Evolutionary conservation across 2,329 filamentous ascomycete species (phyloP), one percentile per base, ranked within the genome.

Genomic region (Aureobasidium subglaciale): DNA sequence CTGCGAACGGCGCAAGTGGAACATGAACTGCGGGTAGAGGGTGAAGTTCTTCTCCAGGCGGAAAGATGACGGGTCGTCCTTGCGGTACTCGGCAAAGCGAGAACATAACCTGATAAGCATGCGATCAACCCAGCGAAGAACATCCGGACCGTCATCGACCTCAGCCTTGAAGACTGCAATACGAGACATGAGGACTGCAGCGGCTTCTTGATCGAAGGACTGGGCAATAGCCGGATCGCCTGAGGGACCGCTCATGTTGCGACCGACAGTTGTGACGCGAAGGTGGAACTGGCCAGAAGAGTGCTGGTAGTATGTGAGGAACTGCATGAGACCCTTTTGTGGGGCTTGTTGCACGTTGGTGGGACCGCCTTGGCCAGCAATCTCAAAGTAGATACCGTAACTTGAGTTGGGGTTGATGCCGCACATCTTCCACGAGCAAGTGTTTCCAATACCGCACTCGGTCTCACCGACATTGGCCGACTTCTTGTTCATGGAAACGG

Each of bases 391-490:
- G 60, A 99, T 82, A 59, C 90, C 93, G 65, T 97, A 97, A 66
- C 90, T 96, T 29, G 93, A 85, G 55, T 85, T 87, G 10, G 93
- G 93, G 65, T 97, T 91, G 63, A 99, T 96, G 63, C 90, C 91
- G 66, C 93, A 97, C 92, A 99, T 96, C 75, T 99, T 99, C 93
- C 93, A 99, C 3, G 91, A 92, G 72, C 92, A 97, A 1, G 93
- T 99, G 69, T 97, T 97, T 61, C 93, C 93, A 64, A 99, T 96
- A 66, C 93, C 93, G 65, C 92, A 96, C 70, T 99, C 93, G 0
- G 93, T 97, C 75, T 99, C 93, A 53, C 93, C 93, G 11, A 99
- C 93, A 1, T 90, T 96, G 8, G 88, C 87, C 0, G 93, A 97
- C 70, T 99, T 99, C 75, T 97, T 99, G 78, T 97, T 97, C 63